Conservation (phyloP, 805 yeast genomes). For the Kazachstania martiniae region DNA sequence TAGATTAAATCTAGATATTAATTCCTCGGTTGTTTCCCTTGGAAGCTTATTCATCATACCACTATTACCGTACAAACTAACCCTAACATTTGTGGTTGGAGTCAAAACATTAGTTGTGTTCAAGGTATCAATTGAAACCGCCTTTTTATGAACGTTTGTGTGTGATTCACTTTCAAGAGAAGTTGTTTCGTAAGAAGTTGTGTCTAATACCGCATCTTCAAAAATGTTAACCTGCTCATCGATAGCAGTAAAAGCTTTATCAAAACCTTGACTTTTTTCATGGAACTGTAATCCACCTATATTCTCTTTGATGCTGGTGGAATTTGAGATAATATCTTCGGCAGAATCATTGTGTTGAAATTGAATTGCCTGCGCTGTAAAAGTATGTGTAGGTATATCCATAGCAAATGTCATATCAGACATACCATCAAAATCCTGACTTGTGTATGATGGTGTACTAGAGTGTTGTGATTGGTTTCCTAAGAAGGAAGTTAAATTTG, state of each 20-base stretch:
- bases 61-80: slow-evolving; percentile 19
- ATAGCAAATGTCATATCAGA: slow-evolving; percentile 24
- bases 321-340: neutral
- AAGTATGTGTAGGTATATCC: slow-evolving; percentile 21
- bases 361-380: slow-evolving; percentile 24
- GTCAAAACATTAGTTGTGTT: slow-evolving; percentile 21
- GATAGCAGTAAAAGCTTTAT: neutral
- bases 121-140: slow-evolving; percentile 25
- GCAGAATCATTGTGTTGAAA: slow-evolving; percentile 3
- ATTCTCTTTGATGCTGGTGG: neutral
- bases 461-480: neutral
- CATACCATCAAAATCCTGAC: slow-evolving; percentile 6
- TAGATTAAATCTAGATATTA: slow-evolving; percentile 23
- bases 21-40: slow-evolving; percentile 27
- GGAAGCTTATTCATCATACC: slow-evolving; percentile 9
- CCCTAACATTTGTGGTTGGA: slow-evolving; percentile 25
- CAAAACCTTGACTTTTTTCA: neutral
- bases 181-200: slow-evolving; percentile 13
- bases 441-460: neutral
- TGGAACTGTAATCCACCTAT: neutral
- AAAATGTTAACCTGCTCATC: slow-evolving; percentile 14
- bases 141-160: slow-evolving; percentile 21
- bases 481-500: slow-evolving; percentile 1
- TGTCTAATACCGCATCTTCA: slow-evolving; percentile 22
- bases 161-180: slow-evolving; percentile 14